These are phyloP conservation scores for Psilocybe azurescens DNA, from an alignment of 768 basidiomycete species.

Conservation along the genomic window DNA sequence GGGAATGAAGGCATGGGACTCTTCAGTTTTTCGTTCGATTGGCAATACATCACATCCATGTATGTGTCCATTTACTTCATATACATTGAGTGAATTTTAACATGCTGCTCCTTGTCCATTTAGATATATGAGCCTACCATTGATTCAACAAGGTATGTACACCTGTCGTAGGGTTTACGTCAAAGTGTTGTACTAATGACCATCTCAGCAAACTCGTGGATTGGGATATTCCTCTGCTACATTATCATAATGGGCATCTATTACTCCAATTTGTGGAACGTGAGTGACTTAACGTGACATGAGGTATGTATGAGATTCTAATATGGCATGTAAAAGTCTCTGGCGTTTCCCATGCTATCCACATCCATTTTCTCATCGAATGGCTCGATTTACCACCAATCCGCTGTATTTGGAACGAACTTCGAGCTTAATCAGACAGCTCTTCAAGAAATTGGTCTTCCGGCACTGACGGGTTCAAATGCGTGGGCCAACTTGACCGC, in stretches of 20 bases:
- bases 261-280: slow-evolving; percentile 68
- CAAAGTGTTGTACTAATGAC: background rate
- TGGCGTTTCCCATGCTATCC: slow-evolving; percentile 63
- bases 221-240: slow-evolving; percentile 59
- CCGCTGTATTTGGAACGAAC: slow-evolving; percentile 54
- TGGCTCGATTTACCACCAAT: slow-evolving; percentile 59
- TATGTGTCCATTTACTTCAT: slow-evolving; percentile 20
- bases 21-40: slow-evolving; percentile 66
- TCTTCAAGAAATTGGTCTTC: slow-evolving; percentile 52
- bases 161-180: background rate
- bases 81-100: background rate
- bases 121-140: slow-evolving; percentile 56
- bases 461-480: slow-evolving; percentile 56
- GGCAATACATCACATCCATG: slow-evolving; percentile 64
- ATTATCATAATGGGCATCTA: slow-evolving; percentile 59
- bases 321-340: slow-evolving; percentile 39
- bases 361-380: slow-evolving; percentile 60
- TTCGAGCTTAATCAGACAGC: slow-evolving; percentile 62
- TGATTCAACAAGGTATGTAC: slow-evolving; percentile 58
- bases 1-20: slow-evolving; percentile 75
- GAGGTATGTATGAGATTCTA: background rate
- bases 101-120: slow-evolving; percentile 4
- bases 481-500: slow-evolving; percentile 53
- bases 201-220: slow-evolving; percentile 57
- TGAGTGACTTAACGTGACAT: slow-evolving; percentile 27